Base-by-base conservation (phyloP, 345 rosid genomes). In the Acer campestre region DNA sequence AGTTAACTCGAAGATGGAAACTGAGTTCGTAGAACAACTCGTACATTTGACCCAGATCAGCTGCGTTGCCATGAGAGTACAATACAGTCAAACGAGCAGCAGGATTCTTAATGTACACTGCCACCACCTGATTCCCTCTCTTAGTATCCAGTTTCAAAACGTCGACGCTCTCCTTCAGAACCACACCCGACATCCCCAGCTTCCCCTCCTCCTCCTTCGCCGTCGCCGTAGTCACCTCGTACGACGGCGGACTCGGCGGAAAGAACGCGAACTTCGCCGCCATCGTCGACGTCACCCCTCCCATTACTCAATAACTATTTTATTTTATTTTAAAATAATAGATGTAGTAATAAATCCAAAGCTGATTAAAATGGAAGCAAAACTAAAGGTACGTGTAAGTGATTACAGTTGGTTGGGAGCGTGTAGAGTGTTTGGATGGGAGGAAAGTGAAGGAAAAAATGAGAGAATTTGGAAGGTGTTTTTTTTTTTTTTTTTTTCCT, bases 261-360 rank as follows among this genome's bases (percentile, higher is more conserved):
- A 92, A 95, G 79, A 95, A 95, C 6, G 99, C 98, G 61, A 95
- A 95, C 85, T 93, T 95, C 63, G 98, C 93, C 70, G 98, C 99
- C 86, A 95, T 82, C 27, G 98, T 82, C 76, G 99, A 95, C 80
- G 97, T 95, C 86, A 95, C 91, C 76, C 82, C 92, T 69, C 98
- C 99, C 98, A 95, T 94, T 42, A 31, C 63, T 18, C 59, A 42
- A 38, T n/a, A 18, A 49, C 31, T 14, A 11, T 3, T 7, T 10
- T 51, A 35, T 35, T 35, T 35, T 35, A 35, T 35, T 35, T 35
- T 35, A 35, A 35, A 35, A 35, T 35, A 35, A 35, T 4, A 35
- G 5, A 0, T 4, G 38, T 35, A 35, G 5, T 53, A 35, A 70
- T 9, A 9, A 64, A 29, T 38, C 63, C 20, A 7, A 71, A 66